A percentile compares a stretch with the other conserved stretches of the same genome.
Evolutionary conservation across 441 rosid genomes (phyloP).

Genomic region (Eugenia klotzschiana): DNA sequence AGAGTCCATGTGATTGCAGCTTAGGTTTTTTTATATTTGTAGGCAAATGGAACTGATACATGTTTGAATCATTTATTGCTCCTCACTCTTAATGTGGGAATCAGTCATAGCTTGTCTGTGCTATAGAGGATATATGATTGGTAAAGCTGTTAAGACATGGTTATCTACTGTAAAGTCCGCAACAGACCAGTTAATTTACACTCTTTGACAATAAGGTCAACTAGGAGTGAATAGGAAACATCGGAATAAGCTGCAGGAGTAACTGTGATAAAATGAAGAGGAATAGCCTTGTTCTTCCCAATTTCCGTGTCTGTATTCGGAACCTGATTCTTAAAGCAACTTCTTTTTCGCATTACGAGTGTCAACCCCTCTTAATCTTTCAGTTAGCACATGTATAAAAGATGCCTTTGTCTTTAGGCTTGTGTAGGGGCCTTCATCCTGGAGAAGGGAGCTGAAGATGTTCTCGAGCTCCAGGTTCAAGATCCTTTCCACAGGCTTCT

Average conservation of each 20-base stretch:
- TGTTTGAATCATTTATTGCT: background rate
- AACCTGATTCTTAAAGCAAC: background rate
- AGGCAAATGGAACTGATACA: background rate
- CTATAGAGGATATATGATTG: background rate
- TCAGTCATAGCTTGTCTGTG: background rate
- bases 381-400: background rate
- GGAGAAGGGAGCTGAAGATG: slow-evolving; percentile 37
- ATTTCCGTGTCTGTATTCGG: background rate
- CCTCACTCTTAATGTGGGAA: background rate
- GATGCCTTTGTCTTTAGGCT: slow-evolving; percentile 18
- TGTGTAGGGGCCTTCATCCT: slow-evolving; percentile 48
- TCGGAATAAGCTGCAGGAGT: background rate
- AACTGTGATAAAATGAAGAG: background rate
- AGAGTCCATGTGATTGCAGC: background rate
- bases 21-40: background rate
- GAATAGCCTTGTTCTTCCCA: background rate
- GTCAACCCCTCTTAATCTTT: background rate
- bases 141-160: background rate
- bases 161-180: background rate
- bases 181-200: background rate
- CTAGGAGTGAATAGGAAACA: background rate
- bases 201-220: background rate
- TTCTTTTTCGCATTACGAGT: background rate
- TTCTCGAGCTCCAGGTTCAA: slow-evolving; percentile 53
- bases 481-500: slow-evolving; percentile 80